Evolutionary conservation across 371 early-diverging fungal species (phyloP).

Genomic region (Vairimorpha necatrix): DNA sequence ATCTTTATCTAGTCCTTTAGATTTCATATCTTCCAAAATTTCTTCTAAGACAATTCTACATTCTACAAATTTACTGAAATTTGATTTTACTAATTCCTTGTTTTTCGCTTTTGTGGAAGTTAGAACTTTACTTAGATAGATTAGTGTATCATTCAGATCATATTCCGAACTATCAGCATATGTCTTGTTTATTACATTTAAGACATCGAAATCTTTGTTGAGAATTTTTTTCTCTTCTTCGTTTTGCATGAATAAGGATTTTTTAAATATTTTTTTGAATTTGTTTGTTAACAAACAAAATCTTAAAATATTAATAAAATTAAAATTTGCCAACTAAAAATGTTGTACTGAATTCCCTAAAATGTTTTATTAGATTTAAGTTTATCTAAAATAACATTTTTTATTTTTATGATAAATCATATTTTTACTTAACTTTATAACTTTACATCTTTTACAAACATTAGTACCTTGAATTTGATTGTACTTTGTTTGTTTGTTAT

Average conservation of each 20-base stretch:
- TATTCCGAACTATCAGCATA: constrained; percentile 44
- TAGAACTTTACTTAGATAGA: constrained; percentile 34
- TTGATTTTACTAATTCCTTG: constrained; percentile 49
- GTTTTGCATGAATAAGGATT: background rate
- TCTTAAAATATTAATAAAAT: background rate
- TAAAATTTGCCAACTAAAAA: no score
- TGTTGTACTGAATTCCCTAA: background rate
- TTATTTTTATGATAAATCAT: no score
- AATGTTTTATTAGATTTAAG: background rate
- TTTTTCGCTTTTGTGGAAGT: constrained; percentile 38
- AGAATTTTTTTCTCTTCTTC: background rate
- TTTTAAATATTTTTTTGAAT: background rate
- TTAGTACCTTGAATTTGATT: no score
- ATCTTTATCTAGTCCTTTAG: constrained; percentile 41
- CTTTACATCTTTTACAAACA: no score
- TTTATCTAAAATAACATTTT: background rate
- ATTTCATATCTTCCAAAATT: constrained; percentile 45
- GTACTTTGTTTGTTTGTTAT: no score
- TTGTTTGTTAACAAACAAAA: background rate
- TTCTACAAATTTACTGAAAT: constrained; percentile 61
- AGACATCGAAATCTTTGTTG: constrained; percentile 26
- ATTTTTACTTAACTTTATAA: no score
- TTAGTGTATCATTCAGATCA: constrained; percentile 50
- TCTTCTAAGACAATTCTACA: constrained; percentile 52
- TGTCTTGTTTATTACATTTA: constrained; percentile 50